Base-by-base conservation (phyloP, 306 rosid species). In the Sophora flavescens region DNA sequence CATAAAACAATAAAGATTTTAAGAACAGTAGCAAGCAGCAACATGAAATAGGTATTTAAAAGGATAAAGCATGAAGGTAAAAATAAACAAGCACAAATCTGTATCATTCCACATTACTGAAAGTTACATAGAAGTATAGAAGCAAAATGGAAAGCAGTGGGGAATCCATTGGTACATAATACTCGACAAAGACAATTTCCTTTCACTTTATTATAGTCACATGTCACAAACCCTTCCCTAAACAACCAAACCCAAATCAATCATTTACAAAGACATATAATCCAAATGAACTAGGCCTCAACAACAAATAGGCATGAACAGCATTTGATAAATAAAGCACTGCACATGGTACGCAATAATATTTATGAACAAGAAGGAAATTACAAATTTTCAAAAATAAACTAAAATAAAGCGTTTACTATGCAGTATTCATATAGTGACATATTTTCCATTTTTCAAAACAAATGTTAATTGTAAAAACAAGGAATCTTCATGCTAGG, bases 271-370 rank as follows among this genome's bases (percentile, higher is more conserved):
- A 48, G 3, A 30, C 18, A 57, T 39, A 44, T 39, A 76, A 41
- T 54, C 41, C 3, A 77, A 17, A 45, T 57, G 76, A 78, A 22
- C 63, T 12, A 22, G 15, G 48, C 8, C 58, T 45, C 81, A 56
- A 33, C 60, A n/a, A 42, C 50, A 57, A 56, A 45, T 4, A 30
- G 68, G 30, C 28, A 70, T 8, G 15, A 45, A 56, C 8, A 44
- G 66, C n/a, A 61, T 56, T 57, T 33, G 63, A 65, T 32, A 60
- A 58, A 76, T 76, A 13, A 32, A 44, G 4, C 15, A 17, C 4
- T 8, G 8, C 14, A 4, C 8, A 51, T 11, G 14, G 52, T 4
- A 52, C 1, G 14, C 48, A 42, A 9, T 28, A n/a, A 2, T 17
- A 30, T 6, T 15, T 3, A 33, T 32, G 13, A 44, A 56, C 6